Evolutionary conservation across 1,284 basidiomycete genomes (phyloP), one percentile per base, ranked within the genome.

Genomic region (Cryptococcus sp.): DNA sequence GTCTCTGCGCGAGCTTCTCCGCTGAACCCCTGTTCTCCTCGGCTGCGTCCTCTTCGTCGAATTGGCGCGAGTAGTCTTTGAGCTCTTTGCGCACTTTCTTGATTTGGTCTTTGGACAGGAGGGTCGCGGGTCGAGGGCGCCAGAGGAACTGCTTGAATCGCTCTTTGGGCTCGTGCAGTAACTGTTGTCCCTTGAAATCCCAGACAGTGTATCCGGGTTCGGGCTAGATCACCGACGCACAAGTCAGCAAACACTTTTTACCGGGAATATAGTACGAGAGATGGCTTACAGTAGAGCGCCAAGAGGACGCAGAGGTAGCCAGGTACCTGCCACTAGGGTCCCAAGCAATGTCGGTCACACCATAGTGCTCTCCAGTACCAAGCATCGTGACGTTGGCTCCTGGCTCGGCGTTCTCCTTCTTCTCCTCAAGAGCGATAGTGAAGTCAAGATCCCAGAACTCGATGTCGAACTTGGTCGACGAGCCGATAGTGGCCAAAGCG

Each of bases 391-490:
- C 93, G 51, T 88, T 88, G 54, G 86, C 85, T 47, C 91, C 93
- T 85, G 90, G 93, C 53, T 93, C 90, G 46, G 65, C 71, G 50
- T 85, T 82, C 66, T 87, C 85, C 59, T 67, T 64, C 59, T 83
- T 79, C 69, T 93, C 91, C 65, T 91, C 90, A 13, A 35, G 31
- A 35, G 31, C 31, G 25, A 80, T 83, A 66, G 84, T 88, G 78
- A 95, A 96, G 81, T 99, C 96, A 53, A 98, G 85, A 79, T 99
- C 96, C 92, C 92, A 99, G 82, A 98, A 99, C 78, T 99, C 95
- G 42, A 99, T 84, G 78, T 99, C 96, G 38, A 91, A 99, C 82
- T 99, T 99, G 71, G 87, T 87, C 22, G 90, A 88, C 17, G 92
- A 95, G 47, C 94, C 96, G 56, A 99, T 89, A 46, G 95, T 98